Base-by-base conservation (phyloP, 345 rosid genomes). In the Populus ilicifolia region DNA sequence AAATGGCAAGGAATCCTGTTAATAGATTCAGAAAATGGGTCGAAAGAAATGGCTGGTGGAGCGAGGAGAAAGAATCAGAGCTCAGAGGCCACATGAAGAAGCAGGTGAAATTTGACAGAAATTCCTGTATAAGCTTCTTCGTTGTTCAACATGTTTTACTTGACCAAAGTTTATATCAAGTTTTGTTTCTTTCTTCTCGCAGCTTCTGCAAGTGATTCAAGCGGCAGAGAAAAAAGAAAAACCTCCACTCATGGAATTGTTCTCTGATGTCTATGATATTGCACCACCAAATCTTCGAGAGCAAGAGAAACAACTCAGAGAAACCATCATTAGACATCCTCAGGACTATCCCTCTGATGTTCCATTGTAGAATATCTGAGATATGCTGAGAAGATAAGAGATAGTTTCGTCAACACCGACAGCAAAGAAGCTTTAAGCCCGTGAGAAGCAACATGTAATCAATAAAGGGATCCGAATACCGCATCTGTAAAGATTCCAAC, bases 21-120 rank as follows among this genome's bases (percentile, higher is more conserved):
- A 78, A 82, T 64, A 87, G 91, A 86, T 91, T 89, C 69, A 80
- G 89, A 75, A 93, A 83, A 72, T 95, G 96, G 99, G 84, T 91
- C 33, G 89, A 87, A 80, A 84, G 83, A 30, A 83, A 85, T 62
- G 97, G 91, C 46, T 95, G 95, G 99, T 93, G 98, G 98, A 89
- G 83, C 56, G 79, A 70, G 43, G 89, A 87, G 72, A 81, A 82
- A 0, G 99, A 95, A 85, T 71, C 83, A 0, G 87, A 89, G 82
- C 92, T 90, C 48, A 88, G 90, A 82, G 86, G 86, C 79, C 82
- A 80, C 66, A 72, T 79, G 69, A 87, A 88, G 88, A 89, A 85
- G 83, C 92, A 93, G 98, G 98, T 94, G 88, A 74, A 29, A 44
- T 9, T 67, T 3, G 9, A 56, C 27, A 59, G 63, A 59, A 23